Conservation (phyloP, 177 flowering plant genomes). For the Telopea speciosissima region DNA sequence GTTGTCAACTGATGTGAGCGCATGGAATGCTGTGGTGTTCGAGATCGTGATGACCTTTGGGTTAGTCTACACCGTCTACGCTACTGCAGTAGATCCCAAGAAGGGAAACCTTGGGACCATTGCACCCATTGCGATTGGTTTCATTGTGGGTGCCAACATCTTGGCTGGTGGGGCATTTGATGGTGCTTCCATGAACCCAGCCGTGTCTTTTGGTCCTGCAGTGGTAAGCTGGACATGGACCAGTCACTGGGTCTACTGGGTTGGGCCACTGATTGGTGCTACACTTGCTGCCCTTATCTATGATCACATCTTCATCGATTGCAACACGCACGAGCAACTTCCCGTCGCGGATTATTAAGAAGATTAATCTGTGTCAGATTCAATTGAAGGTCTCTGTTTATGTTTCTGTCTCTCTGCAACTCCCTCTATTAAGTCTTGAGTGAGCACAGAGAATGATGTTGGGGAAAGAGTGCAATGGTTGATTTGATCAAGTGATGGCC, state of each 20-base stretch:
- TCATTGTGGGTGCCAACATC: slow-evolving; percentile 89
- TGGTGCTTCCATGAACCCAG: slow-evolving; percentile 92
- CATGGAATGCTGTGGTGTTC: slow-evolving; percentile 59
- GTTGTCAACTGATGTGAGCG: slow-evolving; percentile 44
- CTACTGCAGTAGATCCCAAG: slow-evolving; percentile 79
- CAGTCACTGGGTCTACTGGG: slow-evolving; percentile 83
- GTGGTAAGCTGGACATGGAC: slow-evolving; percentile 77
- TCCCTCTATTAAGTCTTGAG: too few relatives aligned
- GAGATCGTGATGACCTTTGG: slow-evolving; percentile 93
- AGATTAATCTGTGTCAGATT: too few relatives aligned
- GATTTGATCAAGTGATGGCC: too few relatives aligned
- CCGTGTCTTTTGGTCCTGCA: slow-evolving; percentile 80
- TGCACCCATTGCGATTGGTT: slow-evolving; percentile 83
- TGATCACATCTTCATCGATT: slow-evolving; percentile 42
- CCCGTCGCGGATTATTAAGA: slow-evolving; percentile 22
- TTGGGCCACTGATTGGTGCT: slow-evolving; percentile 64
- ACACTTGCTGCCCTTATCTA: slow-evolving; percentile 61
- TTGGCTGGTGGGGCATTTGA: slow-evolving; percentile 80
- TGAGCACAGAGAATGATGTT: too few relatives aligned
- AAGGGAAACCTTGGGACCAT: slow-evolving; percentile 64
- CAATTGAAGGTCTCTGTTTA: not conserved
- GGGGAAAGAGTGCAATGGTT: too few relatives aligned
- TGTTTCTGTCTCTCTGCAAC: not conserved
- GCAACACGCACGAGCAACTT: slow-evolving; percentile 44
- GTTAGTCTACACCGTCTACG: slow-evolving; percentile 76